A percentile compares a stretch with the other conserved stretches of the same genome.
These are phyloP conservation scores for Viola odorata DNA, from an alignment of 345 rosid species.

Conservation along the genomic window DNA sequence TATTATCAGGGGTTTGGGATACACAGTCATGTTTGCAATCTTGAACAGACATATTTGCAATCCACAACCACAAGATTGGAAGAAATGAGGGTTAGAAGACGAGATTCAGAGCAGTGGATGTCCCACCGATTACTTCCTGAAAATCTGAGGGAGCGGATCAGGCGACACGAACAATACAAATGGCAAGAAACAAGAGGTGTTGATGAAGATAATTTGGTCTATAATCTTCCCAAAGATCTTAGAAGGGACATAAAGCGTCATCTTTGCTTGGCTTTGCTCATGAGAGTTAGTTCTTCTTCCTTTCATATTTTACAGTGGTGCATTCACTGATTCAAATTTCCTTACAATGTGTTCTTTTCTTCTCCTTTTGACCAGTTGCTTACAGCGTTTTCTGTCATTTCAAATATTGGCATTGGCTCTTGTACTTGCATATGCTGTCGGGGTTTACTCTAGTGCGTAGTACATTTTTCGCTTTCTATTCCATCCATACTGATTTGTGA, in stretches of 20 bases:
- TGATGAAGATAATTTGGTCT: conserved; percentile 23
- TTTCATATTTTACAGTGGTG: neutral
- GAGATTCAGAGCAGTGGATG: conserved; percentile 32
- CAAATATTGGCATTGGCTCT: too few relatives aligned
- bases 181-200: conserved; percentile 36
- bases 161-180: conserved; percentile 27
- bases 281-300: conserved; percentile 20
- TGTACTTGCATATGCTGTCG: too few relatives aligned
- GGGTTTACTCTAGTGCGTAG: too few relatives aligned
- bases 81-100: conserved; percentile 29
- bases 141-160: conserved; percentile 24
- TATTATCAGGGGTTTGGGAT: too few relatives aligned
- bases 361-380: too few relatives aligned
- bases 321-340: too few relatives aligned
- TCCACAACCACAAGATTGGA: conserved; percentile 28
- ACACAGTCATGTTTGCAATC: neutral
- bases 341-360: too few relatives aligned
- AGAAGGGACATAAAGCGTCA: conserved; percentile 28
- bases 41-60: conserved; percentile 26
- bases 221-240: conserved; percentile 24
- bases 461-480: too few relatives aligned
- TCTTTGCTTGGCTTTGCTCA: conserved; percentile 29
- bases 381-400: too few relatives aligned
- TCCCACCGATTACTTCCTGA: conserved; percentile 23
- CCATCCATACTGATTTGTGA: too few relatives aligned